Evolutionary conservation across 106 monocot genomes (phyloP).

Genomic region (Dendrobium huoshanense): DNA sequence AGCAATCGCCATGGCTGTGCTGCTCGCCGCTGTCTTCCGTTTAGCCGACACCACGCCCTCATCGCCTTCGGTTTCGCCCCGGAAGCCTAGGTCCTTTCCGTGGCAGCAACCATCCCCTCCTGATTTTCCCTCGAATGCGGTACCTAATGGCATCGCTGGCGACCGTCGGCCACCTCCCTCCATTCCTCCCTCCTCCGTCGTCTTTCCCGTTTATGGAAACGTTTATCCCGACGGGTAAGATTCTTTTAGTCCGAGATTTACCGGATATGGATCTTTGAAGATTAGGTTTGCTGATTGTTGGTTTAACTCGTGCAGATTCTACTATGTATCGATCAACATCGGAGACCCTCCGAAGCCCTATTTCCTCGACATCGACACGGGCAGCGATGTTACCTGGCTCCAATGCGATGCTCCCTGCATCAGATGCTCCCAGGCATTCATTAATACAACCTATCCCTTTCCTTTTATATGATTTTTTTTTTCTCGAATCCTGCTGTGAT

Average conservation of each 20-base stretch:
- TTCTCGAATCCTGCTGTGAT: too few relatives aligned
- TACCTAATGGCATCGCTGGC: not conserved
- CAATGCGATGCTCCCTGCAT: conserved; percentile 96
- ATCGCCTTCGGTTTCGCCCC: not conserved
- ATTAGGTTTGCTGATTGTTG: not conserved
- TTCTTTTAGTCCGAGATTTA: not conserved
- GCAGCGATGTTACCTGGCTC: conserved; percentile 97
- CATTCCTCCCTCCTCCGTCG: conserved; percentile 41
- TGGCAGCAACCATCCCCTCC: not conserved
- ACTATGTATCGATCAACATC: conserved; percentile 50
- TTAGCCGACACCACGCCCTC: conserved; percentile 12
- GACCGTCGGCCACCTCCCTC: conserved; percentile 12
- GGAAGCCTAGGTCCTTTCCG: conserved; percentile 8
- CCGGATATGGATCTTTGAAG: not conserved
- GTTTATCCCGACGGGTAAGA: conserved; percentile 82
- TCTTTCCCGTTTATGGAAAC: conserved; percentile 73
- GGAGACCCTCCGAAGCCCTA: conserved; percentile 87
- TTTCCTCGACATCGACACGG: conserved; percentile 88
- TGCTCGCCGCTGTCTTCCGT: conserved; percentile 10
- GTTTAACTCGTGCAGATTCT: conserved; percentile 23
- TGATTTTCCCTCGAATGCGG: not conserved
- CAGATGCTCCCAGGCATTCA: conserved; percentile 51
- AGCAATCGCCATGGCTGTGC: not conserved
- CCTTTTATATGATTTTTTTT: too few relatives aligned
- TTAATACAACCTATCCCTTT: not conserved